phyloP scores from a whole-genome alignment of 306 rosid species.

The Ammopiptanthus mongolicus region DNA sequence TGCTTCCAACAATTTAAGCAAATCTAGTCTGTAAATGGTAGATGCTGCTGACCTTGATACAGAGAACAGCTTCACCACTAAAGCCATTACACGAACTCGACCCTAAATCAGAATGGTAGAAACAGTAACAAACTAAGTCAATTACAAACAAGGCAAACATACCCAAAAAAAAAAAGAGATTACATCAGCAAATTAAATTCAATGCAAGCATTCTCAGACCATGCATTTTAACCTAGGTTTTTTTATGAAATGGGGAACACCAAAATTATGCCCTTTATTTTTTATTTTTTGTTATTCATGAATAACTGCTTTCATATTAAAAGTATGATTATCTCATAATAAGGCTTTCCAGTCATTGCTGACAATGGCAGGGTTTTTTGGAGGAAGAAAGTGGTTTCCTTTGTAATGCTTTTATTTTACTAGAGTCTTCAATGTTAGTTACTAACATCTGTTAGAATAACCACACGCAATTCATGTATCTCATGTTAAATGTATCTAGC shows the following conservation, averaged over 20 bases:
- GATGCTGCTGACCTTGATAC: conserved; percentile 70
- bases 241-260: not conserved
- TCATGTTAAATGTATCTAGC: too few species aligned
- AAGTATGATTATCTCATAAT: not conserved
- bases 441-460: too few species aligned
- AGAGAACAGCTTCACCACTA: conserved; percentile 85
- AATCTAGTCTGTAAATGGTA: conserved; percentile 50
- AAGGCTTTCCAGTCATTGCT: not conserved
- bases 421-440: not conserved
- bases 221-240: not conserved
- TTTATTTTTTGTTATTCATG: not conserved
- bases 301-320: not conserved
- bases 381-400: not conserved
- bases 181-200: not conserved
- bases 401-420: not conserved
- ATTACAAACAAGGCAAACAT: conserved; percentile 5
- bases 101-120: conserved; percentile 49
- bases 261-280: not conserved
- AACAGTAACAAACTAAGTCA: conserved; percentile 3
- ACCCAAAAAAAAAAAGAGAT: not conserved
- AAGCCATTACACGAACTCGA: conserved; percentile 78
- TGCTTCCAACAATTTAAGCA: conserved; percentile 63
- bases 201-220: not conserved
- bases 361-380: not conserved
- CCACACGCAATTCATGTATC: too few species aligned